phyloP scores from a whole-genome alignment of 2,329 filamentous ascomycete genomes.

The Ascochyta pisi region DNA sequence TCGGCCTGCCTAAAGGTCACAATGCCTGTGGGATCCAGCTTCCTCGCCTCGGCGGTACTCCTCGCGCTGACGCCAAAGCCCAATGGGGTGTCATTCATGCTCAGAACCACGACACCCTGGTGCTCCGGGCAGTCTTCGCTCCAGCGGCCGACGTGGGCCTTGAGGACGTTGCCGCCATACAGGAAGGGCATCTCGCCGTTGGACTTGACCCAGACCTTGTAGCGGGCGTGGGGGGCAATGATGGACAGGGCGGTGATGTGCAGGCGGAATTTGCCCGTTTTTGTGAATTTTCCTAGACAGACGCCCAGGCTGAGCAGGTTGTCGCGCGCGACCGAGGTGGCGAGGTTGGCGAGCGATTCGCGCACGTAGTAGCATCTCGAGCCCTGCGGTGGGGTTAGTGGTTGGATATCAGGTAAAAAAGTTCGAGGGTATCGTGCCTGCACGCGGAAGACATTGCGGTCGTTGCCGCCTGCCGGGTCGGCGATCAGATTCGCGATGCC shows the following conservation, averaged over 20 bases:
- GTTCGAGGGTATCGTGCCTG: slow-evolving; percentile 47
- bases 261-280: slow-evolving; percentile 92
- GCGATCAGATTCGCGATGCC: slow-evolving; percentile 78
- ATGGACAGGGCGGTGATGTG: slow-evolving; percentile 92
- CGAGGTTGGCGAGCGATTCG: slow-evolving; percentile 87
- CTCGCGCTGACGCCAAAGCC: slow-evolving; percentile 93
- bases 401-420: neutral
- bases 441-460: slow-evolving; percentile 57
- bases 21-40: slow-evolving; percentile 88
- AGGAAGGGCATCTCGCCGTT: slow-evolving; percentile 98
- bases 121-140: slow-evolving; percentile 93
- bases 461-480: slow-evolving; percentile 36
- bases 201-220: slow-evolving; percentile 96
- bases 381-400: slow-evolving; percentile 59
- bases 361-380: slow-evolving; percentile 91
- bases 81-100: slow-evolving; percentile 87
- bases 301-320: slow-evolving; percentile 87
- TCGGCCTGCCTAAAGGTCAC: slow-evolving; percentile 92
- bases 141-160: slow-evolving; percentile 82
- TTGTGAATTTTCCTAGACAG: slow-evolving; percentile 94
- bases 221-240: slow-evolving; percentile 87
- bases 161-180: slow-evolving; percentile 89
- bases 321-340: slow-evolving; percentile 81
- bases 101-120: slow-evolving; percentile 86
- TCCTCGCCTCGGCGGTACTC: slow-evolving; percentile 80